A percentile compares a stretch with the other conserved stretches of the same genome.
phyloP scores from a whole-genome alignment of 805 yeast genomes.

The Tetrapisispora namnaoensis region DNA sequence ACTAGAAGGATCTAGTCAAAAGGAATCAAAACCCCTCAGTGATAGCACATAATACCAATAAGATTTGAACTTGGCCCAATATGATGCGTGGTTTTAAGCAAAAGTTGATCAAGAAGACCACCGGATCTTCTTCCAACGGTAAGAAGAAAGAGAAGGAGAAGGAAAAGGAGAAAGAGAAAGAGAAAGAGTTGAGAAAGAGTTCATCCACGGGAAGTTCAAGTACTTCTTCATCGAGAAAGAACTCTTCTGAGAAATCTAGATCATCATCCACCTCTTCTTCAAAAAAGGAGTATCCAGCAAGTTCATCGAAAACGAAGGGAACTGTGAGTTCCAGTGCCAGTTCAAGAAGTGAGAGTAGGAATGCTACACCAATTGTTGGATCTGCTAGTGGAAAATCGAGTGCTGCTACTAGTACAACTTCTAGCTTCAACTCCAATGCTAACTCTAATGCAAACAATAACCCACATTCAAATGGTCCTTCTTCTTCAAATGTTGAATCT shows the following conservation, averaged over 20 bases:
- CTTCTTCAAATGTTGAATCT: not conserved
- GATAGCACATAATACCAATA: not conserved
- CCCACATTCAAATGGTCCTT: not conserved
- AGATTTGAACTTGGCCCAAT: conserved; percentile 18
- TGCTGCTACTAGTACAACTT: not conserved
- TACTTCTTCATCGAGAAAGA: conserved; percentile 10
- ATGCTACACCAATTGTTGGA: conserved; percentile 2
- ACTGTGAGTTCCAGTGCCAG: not conserved
- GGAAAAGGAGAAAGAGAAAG: conserved; percentile 16
- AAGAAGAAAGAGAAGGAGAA: conserved; percentile 35
- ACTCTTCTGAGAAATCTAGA: conserved; percentile 12
- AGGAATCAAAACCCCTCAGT: not conserved
- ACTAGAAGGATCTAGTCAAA: not conserved
- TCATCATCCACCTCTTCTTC: conserved; percentile 9
- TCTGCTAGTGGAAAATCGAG: not conserved
- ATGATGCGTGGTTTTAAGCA: conserved; percentile 73
- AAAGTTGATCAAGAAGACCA: conserved; percentile 32
- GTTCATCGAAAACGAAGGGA: conserved; percentile 4
- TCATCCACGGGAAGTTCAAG: conserved; percentile 7
- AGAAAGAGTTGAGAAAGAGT: conserved; percentile 10
- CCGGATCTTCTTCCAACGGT: conserved; percentile 30
- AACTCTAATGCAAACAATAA: not conserved
- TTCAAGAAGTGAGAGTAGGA: conserved; percentile 2
- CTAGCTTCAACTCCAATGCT: conserved; percentile 1
- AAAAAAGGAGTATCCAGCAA: conserved; percentile 3